Conservation (phyloP, 352 stramenopile genomes). For the Phytophthora hibernalis region DNA sequence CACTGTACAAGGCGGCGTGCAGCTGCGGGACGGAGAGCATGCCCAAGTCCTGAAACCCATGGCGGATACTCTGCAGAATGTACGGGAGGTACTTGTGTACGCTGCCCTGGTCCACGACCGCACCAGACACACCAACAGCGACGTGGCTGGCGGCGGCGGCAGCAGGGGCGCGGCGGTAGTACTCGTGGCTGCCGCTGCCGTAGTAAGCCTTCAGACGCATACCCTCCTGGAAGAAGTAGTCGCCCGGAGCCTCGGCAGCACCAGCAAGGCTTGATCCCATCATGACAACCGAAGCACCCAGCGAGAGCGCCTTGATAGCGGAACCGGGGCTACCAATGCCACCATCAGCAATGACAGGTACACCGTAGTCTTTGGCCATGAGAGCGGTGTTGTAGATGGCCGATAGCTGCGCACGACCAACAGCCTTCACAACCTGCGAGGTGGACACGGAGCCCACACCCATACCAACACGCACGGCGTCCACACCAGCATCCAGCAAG, state of each 20-base stretch:
- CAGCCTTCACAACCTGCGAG: constrained; percentile 98
- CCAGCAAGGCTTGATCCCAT: constrained; percentile 98
- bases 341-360: constrained; percentile 98
- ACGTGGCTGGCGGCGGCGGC: constrained; percentile 91
- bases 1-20: constrained; percentile 72
- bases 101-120: constrained; percentile 98
- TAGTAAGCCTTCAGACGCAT: constrained; percentile 99
- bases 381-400: constrained; percentile 98
- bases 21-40: constrained; percentile 89
- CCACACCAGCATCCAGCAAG: constrained; percentile 97
- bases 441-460: constrained; percentile 99
- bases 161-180: constrained; percentile 58
- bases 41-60: constrained; percentile 98
- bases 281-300: constrained; percentile 98
- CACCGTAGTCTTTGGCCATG: constrained; percentile 93
- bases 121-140: constrained; percentile 97
- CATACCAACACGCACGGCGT: constrained; percentile 99
- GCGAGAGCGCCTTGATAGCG: constrained; percentile 97
- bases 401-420: constrained; percentile 97
- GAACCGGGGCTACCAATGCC: constrained; percentile 97
- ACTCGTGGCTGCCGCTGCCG: constrained; percentile 98
- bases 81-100: constrained; percentile 98
- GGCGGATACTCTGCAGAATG: constrained; percentile 96
- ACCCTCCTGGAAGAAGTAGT: constrained; percentile 99
- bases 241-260: constrained; percentile 97